Percentiles rank a stretch among this genome's conserved stretches.
These are phyloP conservation scores for Citrullus colocynthis DNA, from an alignment of 306 rosid genomes.

Conservation along the genomic window DNA sequence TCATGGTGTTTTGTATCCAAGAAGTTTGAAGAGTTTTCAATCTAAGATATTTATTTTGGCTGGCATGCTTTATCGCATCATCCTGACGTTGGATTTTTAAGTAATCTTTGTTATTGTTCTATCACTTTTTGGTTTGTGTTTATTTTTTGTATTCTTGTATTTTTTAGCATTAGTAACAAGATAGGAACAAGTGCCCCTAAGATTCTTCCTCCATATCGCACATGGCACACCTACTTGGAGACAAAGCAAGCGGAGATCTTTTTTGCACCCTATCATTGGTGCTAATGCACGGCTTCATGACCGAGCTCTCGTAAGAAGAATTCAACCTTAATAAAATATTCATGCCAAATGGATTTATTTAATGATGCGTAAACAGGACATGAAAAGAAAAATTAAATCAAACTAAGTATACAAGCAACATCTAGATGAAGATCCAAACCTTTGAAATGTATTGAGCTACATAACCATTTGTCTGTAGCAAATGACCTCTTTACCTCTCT, in stretches of 20 bases:
- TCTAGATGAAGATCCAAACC: background rate
- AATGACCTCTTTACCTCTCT: background rate
- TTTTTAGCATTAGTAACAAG: background rate
- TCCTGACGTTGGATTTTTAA: too few relatives aligned
- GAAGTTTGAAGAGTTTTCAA: too few relatives aligned
- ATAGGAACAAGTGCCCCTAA: background rate
- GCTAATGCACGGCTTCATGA: background rate
- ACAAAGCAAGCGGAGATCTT: background rate
- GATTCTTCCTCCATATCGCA: background rate
- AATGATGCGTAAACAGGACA: background rate
- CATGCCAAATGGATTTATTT: background rate
- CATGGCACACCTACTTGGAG: background rate
- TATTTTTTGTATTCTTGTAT: too few relatives aligned
- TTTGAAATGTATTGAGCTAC: background rate
- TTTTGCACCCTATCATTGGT: background rate
- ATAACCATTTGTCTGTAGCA: background rate
- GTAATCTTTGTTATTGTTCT: too few relatives aligned
- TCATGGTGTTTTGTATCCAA: too few relatives aligned
- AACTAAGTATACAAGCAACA: background rate
- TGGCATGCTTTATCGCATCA: too few relatives aligned
- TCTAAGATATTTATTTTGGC: too few relatives aligned
- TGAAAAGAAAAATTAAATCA: background rate
- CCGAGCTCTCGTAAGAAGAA: background rate
- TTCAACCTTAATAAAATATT: background rate
- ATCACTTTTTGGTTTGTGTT: too few relatives aligned